A percentile compares a stretch with the other conserved stretches of the same genome.
Conservation (phyloP, 306 rosid genomes). For the Cucumis melo region DNA sequence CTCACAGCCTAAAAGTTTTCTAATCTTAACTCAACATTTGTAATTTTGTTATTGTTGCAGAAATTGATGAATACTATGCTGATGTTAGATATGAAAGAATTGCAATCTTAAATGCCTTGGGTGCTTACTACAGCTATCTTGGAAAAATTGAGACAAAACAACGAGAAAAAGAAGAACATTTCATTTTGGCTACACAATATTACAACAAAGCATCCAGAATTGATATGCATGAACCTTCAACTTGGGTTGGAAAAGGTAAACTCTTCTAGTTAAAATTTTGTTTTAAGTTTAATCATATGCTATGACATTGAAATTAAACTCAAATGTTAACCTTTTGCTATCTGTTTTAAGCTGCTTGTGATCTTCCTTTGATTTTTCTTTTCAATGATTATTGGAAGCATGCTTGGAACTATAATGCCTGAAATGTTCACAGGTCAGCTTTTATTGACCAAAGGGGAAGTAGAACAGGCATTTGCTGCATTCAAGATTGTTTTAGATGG, state of each 20-base stretch:
- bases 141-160: slow-evolving; percentile 96
- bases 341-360: neutral
- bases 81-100: slow-evolving; percentile 97
- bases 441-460: slow-evolving; percentile 89
- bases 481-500: slow-evolving; percentile 94
- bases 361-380: neutral
- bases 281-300: neutral
- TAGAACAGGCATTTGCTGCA: slow-evolving; percentile 91
- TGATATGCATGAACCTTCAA: slow-evolving; percentile 94
- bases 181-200: slow-evolving; percentile 89
- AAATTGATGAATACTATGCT: slow-evolving; percentile 93
- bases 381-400: neutral
- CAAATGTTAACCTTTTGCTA: neutral
- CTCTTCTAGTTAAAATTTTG: neutral
- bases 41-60: slow-evolving; percentile 25
- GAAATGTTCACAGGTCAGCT: slow-evolving; percentile 73
- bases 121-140: slow-evolving; percentile 91
- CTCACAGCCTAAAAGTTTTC: neutral
- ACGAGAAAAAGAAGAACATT: slow-evolving; percentile 96
- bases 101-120: slow-evolving; percentile 90
- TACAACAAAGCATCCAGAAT: slow-evolving; percentile 95
- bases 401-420: neutral
- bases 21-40: neutral
- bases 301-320: neutral
- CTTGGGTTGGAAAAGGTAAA: slow-evolving; percentile 98